Base-by-base conservation (phyloP, 164 flowering plant genomes). In the Sedum album region DNA sequence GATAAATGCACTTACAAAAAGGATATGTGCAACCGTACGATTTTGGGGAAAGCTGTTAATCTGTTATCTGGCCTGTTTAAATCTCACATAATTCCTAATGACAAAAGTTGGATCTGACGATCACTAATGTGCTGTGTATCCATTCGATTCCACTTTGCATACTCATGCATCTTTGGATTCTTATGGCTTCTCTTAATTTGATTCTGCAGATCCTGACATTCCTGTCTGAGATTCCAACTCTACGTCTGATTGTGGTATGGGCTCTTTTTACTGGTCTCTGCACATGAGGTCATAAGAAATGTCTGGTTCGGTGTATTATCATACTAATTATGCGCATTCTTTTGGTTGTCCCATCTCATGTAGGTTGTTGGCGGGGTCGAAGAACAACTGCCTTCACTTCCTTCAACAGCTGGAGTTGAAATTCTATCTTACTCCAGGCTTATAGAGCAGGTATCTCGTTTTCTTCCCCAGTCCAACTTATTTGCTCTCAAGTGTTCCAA, bases 241-340 rank as follows among this genome's bases (percentile, higher is more conserved):
- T 87, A 21, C 84, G 84, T 20, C 71, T 89, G 21, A 76, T 89
- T 57, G 95, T 87, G 90, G 95, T 89, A 83, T n/a, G n/a, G n/a
- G 30, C 42, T 13, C 17, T 65, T 61, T 53, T 13, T 20, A 11
- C 9, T 17, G 28, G 3, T 35, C 38, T 23, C 57, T 76, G 14
- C 66, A 6, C 30, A 14, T n/a, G n/a, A n/a, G n/a, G 1, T 18
- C 7, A 3, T 35, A 35, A 3, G 38, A 44, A 1, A 44, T 17
- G 11, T 44, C 15, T 11, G 17, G 15, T 14, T n/a, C n/a, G n/a
- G 2, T 42, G 48, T 44, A n/a, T 2, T 44, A 13, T 3, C 18
- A 13, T 11, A 44, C 15, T 44, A 1, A 44, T 38, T 60, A 60
- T 31, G 51, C 6, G 8, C 2, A 60, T 15, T 62, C 0, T 36